Percentiles rank a stretch among this genome's conserved stretches.
Conservation (phyloP, 2,329 filamentous ascomycete species). For the Cadophora gregata region DNA sequence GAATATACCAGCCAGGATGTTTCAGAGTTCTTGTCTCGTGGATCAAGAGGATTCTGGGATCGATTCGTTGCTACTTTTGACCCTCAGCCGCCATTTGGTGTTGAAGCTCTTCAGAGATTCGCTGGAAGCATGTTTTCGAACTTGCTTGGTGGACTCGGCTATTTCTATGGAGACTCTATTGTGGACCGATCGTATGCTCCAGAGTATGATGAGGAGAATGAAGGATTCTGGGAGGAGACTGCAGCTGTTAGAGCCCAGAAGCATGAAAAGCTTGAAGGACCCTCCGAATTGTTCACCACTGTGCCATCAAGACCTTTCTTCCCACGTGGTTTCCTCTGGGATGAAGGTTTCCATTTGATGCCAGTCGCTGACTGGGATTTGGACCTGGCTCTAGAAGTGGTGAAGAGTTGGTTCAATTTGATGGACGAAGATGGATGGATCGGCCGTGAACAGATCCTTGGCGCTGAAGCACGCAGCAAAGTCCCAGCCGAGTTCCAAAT, state of each 20-base stretch:
- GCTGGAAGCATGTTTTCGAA: constrained; percentile 94
- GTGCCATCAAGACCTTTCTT: constrained; percentile 96
- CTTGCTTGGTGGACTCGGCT: constrained; percentile 90
- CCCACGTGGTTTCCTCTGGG: constrained; percentile 95
- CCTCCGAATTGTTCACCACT: constrained; percentile 87
- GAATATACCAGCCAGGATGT: constrained; percentile 66
- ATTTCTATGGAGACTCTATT: constrained; percentile 87
- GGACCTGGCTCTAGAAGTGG: constrained; percentile 83
- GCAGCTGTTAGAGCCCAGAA: constrained; percentile 76
- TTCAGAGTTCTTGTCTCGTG: constrained; percentile 69
- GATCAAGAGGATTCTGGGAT: constrained; percentile 72
- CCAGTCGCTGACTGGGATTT: constrained; percentile 94
- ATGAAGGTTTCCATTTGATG: constrained; percentile 94
- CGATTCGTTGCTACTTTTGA: constrained; percentile 77
- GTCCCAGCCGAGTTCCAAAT: constrained; percentile 92
- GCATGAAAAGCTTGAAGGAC: constrained; percentile 74
- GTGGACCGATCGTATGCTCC: constrained; percentile 91
- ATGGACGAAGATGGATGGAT: constrained; percentile 99
- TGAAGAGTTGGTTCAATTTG: constrained; percentile 93
- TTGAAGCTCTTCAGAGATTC: constrained; percentile 76
- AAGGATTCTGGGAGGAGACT: constrained; percentile 94
- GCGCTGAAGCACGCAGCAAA: constrained; percentile 89
- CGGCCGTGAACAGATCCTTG: constrained; percentile 92
- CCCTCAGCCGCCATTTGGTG: constrained; percentile 76
- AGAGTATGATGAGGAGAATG: constrained; percentile 93